Evolutionary conservation across 805 yeast species (phyloP).

Genomic region (Nakazawaea populi): DNA sequence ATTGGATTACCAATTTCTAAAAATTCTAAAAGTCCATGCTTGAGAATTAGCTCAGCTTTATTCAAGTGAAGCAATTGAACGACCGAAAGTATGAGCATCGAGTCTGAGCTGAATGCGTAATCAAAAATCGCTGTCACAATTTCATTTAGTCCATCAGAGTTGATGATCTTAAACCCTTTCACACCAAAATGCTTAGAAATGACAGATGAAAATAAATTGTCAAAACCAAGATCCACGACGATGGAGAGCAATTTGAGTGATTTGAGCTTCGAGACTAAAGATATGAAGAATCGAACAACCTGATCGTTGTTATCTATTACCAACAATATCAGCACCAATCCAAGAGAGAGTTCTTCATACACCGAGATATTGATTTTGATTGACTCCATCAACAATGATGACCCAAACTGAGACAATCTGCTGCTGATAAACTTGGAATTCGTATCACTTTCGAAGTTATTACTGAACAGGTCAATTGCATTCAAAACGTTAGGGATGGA

Average conservation of each 20-base stretch:
- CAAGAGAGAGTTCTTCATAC: conserved; percentile 18
- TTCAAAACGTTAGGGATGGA: conserved; percentile 29
- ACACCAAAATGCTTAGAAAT: conserved; percentile 11
- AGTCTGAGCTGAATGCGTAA: conserved; percentile 7
- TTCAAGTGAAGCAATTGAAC: conserved; percentile 16
- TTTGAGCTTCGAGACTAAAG: conserved; percentile 9
- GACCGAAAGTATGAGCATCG: conserved; percentile 17
- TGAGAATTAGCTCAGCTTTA: conserved; percentile 4
- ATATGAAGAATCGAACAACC: conserved; percentile 17
- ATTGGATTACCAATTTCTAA: conserved; percentile 19
- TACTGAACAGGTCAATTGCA: conserved; percentile 30
- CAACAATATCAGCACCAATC: conserved; percentile 21
- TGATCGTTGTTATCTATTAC: conserved; percentile 26
- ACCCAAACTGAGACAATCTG: conserved; percentile 20
- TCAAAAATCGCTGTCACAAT: conserved; percentile 14
- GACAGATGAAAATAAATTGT: background rate
- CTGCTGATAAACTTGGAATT: conserved; percentile 13
- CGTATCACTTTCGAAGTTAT: conserved; percentile 4
- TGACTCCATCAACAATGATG: conserved; percentile 15
- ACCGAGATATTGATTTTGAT: conserved; percentile 15
- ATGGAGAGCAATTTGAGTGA: conserved; percentile 10
- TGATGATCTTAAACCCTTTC: conserved; percentile 20
- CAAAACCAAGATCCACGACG: background rate
- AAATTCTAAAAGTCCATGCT: conserved; percentile 13
- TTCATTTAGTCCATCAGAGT: conserved; percentile 18